Evolutionary conservation across 768 basidiomycete species (phyloP), one percentile per base, ranked within the genome.

Genomic region (Mycena crocata): DNA sequence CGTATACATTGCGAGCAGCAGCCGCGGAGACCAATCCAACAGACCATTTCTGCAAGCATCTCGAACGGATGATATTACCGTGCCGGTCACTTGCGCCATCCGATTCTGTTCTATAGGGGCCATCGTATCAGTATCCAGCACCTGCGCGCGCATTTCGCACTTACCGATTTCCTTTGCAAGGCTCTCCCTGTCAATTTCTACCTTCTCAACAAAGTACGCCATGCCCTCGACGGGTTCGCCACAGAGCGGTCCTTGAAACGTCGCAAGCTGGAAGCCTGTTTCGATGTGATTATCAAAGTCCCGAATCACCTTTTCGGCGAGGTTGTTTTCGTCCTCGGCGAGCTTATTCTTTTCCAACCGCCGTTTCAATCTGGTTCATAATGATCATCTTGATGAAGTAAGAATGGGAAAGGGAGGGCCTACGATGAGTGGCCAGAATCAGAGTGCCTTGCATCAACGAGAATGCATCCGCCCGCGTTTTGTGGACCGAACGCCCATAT

Each of bases 1-100:
- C 15, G 93, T 91, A 77, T 99, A 99, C 95, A 99, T 99, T 0
- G 98, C 98, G 71, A 99, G 82, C 90, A 96, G 94, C 71, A 99
- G 85, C 62, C 98, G 85, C 17, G 98, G 98, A 2, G 96, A 98
- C 98, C 98, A 99, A 78, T 99, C 98, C 48, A 99, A 81, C 62
- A 99, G 76, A 1, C 93, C 96, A 69, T 90, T 92, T 64, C 93
- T 87, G 76, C 96, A 99, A 0, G 94, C 91, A 71, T 99, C 98
- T 76, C 91, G 88, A 42, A 94, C 90, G 4, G 90, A 87, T 5
- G 98, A 93, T 68, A 97, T 95, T 50, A 98, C 82, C 3, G 96
- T 96, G 17, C 98, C 98, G 2, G 92, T 90, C 28, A 96, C 88
- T 73, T 96, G 96, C 0, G 93, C 87, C 76, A 93, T 85, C 52